These are phyloP conservation scores for Pseudocercospora musae DNA, from an alignment of 2,329 filamentous ascomycete genomes.

Conservation along the genomic window DNA sequence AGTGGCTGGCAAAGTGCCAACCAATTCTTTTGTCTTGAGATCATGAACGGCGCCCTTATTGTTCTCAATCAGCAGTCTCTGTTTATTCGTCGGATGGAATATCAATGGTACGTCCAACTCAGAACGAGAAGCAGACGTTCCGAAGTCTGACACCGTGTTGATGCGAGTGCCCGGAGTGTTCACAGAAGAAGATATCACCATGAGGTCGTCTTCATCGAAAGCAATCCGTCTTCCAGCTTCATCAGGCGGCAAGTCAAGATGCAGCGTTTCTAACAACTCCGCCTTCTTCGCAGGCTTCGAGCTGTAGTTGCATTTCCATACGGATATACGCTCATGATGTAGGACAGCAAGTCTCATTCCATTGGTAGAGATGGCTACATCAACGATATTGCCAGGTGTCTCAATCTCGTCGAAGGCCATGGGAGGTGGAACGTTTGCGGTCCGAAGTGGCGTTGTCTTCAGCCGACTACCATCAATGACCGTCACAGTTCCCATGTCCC, in stretches of 20 bases:
- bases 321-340: conserved; percentile 61
- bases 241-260: conserved; percentile 16
- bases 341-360: conserved; percentile 69
- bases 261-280: conserved; percentile 35
- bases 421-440: conserved; percentile 84
- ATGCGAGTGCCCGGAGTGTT: conserved; percentile 18
- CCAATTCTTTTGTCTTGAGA: conserved; percentile 4
- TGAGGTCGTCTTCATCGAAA: conserved; percentile 42
- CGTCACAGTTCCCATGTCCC: conserved; percentile 54
- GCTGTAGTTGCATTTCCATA: conserved; percentile 67
- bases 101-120: conserved; percentile 6
- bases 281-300: conserved; percentile 49
- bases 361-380: conserved; percentile 68
- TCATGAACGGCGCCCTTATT: conserved; percentile 16
- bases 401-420: conserved; percentile 79
- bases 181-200: conserved; percentile 29
- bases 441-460: conserved; percentile 80
- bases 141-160: conserved; percentile 14
- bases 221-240: conserved; percentile 44
- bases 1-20: conserved; percentile 22
- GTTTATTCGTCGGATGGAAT: conserved; percentile 19
- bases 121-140: conserved; percentile 14
- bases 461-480: conserved; percentile 79
- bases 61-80: conserved; percentile 25
- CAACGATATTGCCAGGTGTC: conserved; percentile 61